Conservation (phyloP, 768 basidiomycete genomes). For the Lactarius hatsudake region DNA sequence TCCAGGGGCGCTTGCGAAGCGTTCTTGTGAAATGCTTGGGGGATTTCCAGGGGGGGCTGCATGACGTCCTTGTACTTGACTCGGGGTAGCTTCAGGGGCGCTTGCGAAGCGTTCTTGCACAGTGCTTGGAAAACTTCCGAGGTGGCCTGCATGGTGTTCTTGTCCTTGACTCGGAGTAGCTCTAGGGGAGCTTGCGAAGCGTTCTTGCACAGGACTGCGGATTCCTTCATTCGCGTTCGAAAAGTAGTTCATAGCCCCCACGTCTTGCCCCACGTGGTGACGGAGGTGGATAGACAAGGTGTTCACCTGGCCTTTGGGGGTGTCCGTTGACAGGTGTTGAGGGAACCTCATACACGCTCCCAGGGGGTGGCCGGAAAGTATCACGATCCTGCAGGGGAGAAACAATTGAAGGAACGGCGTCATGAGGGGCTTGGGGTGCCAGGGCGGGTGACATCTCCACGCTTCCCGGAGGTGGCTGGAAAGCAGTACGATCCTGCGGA, state of each 20-base stretch:
- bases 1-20: neutral
- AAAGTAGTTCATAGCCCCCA: constrained; percentile 4
- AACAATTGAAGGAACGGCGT: neutral
- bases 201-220: constrained; percentile 9
- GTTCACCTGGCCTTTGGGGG: neutral
- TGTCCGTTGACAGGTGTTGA: constrained; percentile 4
- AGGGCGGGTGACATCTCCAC: neutral
- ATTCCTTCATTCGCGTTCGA: neutral
- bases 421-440: neutral
- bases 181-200: neutral
- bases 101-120: neutral
- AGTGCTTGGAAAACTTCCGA: neutral
- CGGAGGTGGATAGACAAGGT: constrained; percentile 3
- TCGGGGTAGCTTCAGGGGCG: neutral
- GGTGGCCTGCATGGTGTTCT: neutral
- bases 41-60: neutral
- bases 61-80: neutral
- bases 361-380: neutral
- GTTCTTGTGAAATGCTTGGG: constrained; percentile 3
- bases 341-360: constrained; percentile 4
- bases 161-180: neutral
- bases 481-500: neutral
- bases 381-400: neutral
- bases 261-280: constrained; percentile 14
- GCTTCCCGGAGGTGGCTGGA: neutral